phyloP scores from a whole-genome alignment of 2,329 filamentous ascomycete species.

The Diplodia scrobiculata region DNA sequence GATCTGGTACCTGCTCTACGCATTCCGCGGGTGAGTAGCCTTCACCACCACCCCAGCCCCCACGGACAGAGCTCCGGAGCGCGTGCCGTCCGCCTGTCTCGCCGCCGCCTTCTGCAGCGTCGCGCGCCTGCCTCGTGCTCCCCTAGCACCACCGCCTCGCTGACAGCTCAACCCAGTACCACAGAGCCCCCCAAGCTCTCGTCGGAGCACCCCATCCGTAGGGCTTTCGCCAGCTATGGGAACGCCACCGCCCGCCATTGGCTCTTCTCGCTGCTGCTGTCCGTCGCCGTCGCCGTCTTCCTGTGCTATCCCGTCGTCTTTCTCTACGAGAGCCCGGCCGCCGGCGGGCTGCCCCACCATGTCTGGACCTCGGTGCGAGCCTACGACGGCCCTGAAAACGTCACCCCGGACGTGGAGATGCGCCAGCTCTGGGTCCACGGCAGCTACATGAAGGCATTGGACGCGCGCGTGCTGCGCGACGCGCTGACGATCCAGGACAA shows the following conservation, averaged over 20 bases:
- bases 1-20: conserved; percentile 79
- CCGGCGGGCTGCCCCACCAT: conserved; percentile 72
- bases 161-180: conserved; percentile 56
- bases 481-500: conserved; percentile 71
- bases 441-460: conserved; percentile 75
- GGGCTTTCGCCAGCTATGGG: conserved; percentile 68
- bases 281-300: conserved; percentile 69
- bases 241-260: conserved; percentile 72
- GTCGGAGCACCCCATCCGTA: conserved; percentile 66
- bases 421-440: conserved; percentile 81
- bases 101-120: neutral
- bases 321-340: conserved; percentile 71
- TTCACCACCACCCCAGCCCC: neutral
- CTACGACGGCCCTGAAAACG: conserved; percentile 55
- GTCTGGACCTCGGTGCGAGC: conserved; percentile 77
- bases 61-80: conserved; percentile 1
- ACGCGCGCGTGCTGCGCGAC: conserved; percentile 64
- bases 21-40: conserved; percentile 68
- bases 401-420: conserved; percentile 72
- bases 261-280: conserved; percentile 70
- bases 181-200: conserved; percentile 70
- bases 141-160: neutral
- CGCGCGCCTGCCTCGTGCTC: conserved; percentile 16
- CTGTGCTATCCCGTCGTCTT: conserved; percentile 76
- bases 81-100: conserved; percentile 3